A percentile compares a stretch with the other conserved stretches of the same genome.
These are phyloP conservation scores for Emericellopsis terricola DNA, from an alignment of 495 filamentous ascomycete genomes.

Conservation along the genomic window DNA sequence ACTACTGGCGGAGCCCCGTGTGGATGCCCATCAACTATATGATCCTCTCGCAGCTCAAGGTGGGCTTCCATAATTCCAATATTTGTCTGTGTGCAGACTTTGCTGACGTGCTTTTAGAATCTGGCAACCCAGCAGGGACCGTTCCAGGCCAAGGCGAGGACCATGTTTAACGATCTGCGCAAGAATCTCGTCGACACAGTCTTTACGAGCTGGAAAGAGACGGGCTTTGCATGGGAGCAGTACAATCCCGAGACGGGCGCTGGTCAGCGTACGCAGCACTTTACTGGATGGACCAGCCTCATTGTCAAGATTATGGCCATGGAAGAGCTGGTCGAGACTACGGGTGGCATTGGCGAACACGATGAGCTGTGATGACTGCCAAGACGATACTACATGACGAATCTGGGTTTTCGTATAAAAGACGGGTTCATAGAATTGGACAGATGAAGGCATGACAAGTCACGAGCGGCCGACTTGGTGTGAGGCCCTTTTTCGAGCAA, in stretches of 20 bases:
- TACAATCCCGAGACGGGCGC: slow-evolving; percentile 86
- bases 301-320: slow-evolving; percentile 97
- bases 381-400: background rate
- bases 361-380: slow-evolving; percentile 15
- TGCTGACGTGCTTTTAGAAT: no score
- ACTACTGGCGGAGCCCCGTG: slow-evolving; percentile 91
- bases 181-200: slow-evolving; percentile 80
- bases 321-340: slow-evolving; percentile 20
- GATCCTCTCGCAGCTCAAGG: slow-evolving; percentile 62
- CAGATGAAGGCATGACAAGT: no score
- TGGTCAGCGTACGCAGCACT: slow-evolving; percentile 92
- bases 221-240: slow-evolving; percentile 97
- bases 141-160: slow-evolving; percentile 47
- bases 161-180: slow-evolving; percentile 59
- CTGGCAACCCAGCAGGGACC: slow-evolving; percentile 41
- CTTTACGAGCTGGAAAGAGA: slow-evolving; percentile 70
- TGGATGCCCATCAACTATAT: slow-evolving; percentile 99
- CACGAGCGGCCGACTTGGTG: no score
- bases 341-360: slow-evolving; percentile 8
- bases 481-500: background rate
- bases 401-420: background rate
- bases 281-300: slow-evolving; percentile 94
- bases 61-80: slow-evolving; percentile 31
- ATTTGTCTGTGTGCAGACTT: no score
- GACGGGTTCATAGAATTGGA: background rate